Evolutionary conservation across 108 stramenopile genomes (phyloP).

Genomic region (Craspedostauros australis): DNA sequence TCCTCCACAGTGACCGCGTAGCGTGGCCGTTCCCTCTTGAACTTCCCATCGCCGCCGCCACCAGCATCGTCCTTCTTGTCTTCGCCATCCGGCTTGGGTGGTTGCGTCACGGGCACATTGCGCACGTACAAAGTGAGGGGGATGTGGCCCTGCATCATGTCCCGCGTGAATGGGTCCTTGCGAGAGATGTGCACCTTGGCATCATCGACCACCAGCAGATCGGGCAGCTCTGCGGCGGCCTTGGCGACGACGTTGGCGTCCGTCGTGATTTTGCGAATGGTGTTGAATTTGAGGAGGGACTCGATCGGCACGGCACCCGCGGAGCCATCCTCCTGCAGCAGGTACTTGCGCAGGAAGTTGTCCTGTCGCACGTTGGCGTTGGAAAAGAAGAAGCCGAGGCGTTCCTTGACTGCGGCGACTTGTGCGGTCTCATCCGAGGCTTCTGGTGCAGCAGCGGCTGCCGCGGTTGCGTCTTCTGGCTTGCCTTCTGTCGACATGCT

Average conservation of each 20-base stretch:
- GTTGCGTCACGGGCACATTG: constrained; percentile 63
- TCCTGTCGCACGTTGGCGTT: constrained; percentile 84
- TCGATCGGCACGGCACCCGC: constrained; percentile 48
- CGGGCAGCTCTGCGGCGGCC: constrained; percentile 48
- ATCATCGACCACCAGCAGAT: constrained; percentile 38
- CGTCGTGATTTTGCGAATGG: constrained; percentile 56
- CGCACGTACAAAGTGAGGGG: constrained; percentile 54
- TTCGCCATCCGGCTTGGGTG: no score
- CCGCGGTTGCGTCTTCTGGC: neutral
- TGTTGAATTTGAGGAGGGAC: constrained; percentile 60
- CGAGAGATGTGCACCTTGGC: constrained; percentile 50
- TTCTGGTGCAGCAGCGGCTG: neutral
- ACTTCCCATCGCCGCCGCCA: constrained; percentile 23
- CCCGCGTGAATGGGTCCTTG: constrained; percentile 55
- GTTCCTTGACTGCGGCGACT: constrained; percentile 48
- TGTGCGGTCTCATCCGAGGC: constrained; percentile 11
- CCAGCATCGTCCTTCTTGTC: constrained; percentile 24
- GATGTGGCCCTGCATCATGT: constrained; percentile 65
- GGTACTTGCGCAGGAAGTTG: constrained; percentile 64
- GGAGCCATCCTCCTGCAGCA: constrained; percentile 31
- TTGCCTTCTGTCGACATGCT: constrained; percentile 7
- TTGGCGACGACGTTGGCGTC: constrained; percentile 41
- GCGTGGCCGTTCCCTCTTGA: constrained; percentile 10
- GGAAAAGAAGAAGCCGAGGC: constrained; percentile 85
- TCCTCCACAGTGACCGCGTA: constrained; percentile 68